Evolutionary conservation across 257 asterid genomes (phyloP).

Genomic region (Cordia subcordata): DNA sequence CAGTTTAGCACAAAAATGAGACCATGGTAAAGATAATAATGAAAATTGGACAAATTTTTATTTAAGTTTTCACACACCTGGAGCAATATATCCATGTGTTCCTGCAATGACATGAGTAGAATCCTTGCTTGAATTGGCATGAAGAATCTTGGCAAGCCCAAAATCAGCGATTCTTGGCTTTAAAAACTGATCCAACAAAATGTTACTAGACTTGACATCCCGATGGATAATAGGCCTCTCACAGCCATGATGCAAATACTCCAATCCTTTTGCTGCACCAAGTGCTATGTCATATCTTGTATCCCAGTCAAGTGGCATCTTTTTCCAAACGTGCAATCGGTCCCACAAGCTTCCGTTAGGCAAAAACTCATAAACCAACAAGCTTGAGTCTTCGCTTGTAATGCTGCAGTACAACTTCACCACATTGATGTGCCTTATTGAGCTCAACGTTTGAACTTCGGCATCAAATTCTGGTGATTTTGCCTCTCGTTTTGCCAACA

Average conservation of each 20-base stretch:
- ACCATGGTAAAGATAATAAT: not conserved
- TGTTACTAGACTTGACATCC: conserved; percentile 7
- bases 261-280: conserved; percentile 1
- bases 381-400: conserved; percentile 9
- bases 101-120: conserved; percentile 4
- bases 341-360: conserved; percentile 16
- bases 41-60: not conserved
- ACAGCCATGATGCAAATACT: conserved; percentile 7
- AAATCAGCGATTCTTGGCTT: conserved; percentile 5
- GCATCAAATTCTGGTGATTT: conserved; percentile 1
- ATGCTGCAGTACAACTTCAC: conserved; percentile 14
- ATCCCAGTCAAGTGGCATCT: conserved; percentile 3
- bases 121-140: not conserved
- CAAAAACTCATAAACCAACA: conserved; percentile 17
- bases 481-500: not conserved
- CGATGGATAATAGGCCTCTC: conserved; percentile 1
- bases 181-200: conserved; percentile 1
- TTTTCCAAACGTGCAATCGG: conserved; percentile 1
- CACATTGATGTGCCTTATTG: conserved; percentile 13
- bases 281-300: conserved; percentile 1
- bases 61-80: not conserved
- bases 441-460: conserved; percentile 13
- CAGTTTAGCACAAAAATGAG: not conserved
- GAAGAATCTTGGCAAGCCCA: conserved; percentile 1
- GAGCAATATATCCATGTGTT: conserved; percentile 6